Conservation (phyloP, 306 rosid genomes). For the Medicago arabica region DNA sequence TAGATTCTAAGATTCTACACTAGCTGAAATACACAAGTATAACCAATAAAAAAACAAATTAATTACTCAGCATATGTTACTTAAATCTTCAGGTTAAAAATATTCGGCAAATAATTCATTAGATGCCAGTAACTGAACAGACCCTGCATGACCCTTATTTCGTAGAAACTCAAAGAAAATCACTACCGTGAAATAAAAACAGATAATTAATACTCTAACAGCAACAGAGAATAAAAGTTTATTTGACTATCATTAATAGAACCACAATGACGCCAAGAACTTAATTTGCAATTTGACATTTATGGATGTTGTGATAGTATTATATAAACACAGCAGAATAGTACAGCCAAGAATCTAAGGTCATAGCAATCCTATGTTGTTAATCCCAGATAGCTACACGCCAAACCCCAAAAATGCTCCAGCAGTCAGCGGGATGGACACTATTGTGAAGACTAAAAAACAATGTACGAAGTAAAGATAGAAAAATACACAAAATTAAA, state of each 20-base stretch:
- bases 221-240: not conserved
- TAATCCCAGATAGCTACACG: no score
- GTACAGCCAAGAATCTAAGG: not conserved
- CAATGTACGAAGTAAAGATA: not conserved
- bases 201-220: not conserved
- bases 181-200: not conserved
- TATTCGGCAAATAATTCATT: no score
- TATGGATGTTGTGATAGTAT: not conserved
- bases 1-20: constrained; percentile 43
- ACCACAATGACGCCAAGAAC: not conserved
- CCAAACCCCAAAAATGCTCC: no score
- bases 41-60: constrained; percentile 28
- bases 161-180: not conserved
- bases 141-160: not conserved
- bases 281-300: not conserved
- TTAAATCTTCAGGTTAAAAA: no score
- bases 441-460: not conserved
- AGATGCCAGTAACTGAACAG: no score
- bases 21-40: constrained; percentile 25
- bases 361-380: not conserved
- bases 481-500: not conserved
- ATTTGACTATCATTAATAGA: not conserved
- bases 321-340: not conserved
- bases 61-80: constrained; percentile 20
- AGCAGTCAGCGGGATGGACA: no score